Conservation (phyloP, 2,329 filamentous ascomycete species). For the Trichoderma sp. region DNA sequence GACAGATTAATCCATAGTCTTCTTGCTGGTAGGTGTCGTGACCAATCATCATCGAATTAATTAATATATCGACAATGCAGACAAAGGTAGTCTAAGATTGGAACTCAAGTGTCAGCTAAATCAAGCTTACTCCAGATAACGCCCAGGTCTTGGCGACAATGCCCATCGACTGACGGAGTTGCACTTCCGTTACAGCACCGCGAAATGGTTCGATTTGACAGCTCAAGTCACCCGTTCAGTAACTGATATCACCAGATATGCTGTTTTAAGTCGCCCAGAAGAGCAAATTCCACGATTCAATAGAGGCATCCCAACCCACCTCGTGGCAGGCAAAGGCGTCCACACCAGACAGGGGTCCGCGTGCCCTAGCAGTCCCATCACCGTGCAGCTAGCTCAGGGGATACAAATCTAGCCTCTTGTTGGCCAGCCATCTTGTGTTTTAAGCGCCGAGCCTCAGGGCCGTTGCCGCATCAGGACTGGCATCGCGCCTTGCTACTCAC, state of each 20-base stretch:
- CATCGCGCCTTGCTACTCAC: not conserved
- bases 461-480: slow-evolving; percentile 21
- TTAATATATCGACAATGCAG: not conserved
- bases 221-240: not conserved
- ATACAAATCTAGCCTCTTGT: slow-evolving; percentile 13
- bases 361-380: slow-evolving; percentile 13
- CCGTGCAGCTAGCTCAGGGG: slow-evolving; percentile 17
- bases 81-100: not conserved
- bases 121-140: not conserved
- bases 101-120: not conserved
- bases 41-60: not conserved
- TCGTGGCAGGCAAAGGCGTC: not conserved
- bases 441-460: slow-evolving; percentile 26
- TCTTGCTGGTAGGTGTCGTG: not conserved
- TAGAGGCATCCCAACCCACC: not conserved
- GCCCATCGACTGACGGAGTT: not conserved
- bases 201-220: not conserved
- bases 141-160: not conserved
- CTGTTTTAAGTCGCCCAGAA: not conserved
- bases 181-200: not conserved
- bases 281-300: not conserved
- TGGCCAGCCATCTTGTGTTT: slow-evolving; percentile 17
- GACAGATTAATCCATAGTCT: not conserved
- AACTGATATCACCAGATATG: not conserved
- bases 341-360: not conserved